Percentiles rank a stretch among this genome's conserved stretches.
Conservation (phyloP, 2,329 filamentous ascomycete species). For the Fusarium brachygibbosum region DNA sequence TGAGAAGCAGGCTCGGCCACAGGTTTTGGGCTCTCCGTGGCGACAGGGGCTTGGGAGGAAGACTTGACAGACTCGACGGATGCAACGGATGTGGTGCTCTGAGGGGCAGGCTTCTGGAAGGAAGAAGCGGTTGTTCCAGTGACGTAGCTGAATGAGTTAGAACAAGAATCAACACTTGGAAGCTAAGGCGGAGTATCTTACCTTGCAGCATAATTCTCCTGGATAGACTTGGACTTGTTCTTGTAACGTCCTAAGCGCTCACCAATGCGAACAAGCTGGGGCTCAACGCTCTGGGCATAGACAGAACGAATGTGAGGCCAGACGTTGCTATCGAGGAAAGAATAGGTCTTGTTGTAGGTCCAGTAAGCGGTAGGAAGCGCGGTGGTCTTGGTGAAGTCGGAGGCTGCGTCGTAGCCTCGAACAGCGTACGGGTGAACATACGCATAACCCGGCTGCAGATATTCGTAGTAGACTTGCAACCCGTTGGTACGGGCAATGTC, state of each 20-base stretch:
- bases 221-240: conserved; percentile 53
- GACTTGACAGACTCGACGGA: conserved; percentile 41
- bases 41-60: conserved; percentile 43
- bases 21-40: conserved; percentile 28
- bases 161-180: not conserved
- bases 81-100: conserved; percentile 47
- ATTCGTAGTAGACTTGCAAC: conserved; percentile 76
- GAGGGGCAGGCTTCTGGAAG: conserved; percentile 54
- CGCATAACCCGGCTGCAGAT: conserved; percentile 81
- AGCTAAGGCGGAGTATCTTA: not conserved
- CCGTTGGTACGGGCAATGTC: conserved; percentile 72
- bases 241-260: conserved; percentile 86
- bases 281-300: conserved; percentile 93
- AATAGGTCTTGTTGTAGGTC: conserved; percentile 76
- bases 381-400: conserved; percentile 75
- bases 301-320: conserved; percentile 85
- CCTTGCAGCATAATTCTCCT: conserved; percentile 36
- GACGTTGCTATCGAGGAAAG: conserved; percentile 80
- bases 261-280: conserved; percentile 91
- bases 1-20: conserved; percentile 44
- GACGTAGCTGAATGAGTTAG: conserved; percentile 38
- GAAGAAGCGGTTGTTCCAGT: conserved; percentile 51
- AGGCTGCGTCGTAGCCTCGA: conserved; percentile 75
- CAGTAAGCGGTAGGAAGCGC: conserved; percentile 79
- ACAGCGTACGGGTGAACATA: conserved; percentile 80